Percentiles rank a stretch among this genome's conserved stretches.
Evolutionary conservation across 2,329 filamentous ascomycete genomes (phyloP).

Genomic region (Microcyclosporella mali): DNA sequence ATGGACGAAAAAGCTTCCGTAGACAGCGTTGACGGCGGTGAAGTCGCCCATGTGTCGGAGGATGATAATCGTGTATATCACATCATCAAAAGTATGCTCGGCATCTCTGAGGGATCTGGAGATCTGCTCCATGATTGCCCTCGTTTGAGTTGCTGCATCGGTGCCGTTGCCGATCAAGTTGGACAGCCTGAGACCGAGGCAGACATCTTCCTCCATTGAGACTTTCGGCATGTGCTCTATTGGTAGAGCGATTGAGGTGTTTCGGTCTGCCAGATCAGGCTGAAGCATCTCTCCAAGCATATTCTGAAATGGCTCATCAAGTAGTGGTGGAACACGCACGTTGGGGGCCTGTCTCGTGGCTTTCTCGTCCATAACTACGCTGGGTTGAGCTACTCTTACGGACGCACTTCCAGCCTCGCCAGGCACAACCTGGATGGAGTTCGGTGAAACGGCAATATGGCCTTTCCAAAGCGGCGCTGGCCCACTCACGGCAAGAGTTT

Average conservation of each 20-base stretch:
- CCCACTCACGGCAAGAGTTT: constrained; percentile 82
- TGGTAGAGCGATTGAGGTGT: no score
- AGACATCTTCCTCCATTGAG: no score
- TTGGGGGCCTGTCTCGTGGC: constrained; percentile 2
- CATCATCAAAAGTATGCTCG: constrained; percentile 23
- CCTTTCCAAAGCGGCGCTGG: constrained; percentile 66
- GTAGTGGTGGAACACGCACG: constrained; percentile 56
- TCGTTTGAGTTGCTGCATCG: constrained; percentile 37
- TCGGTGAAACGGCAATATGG: constrained; percentile 57
- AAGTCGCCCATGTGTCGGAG: constrained; percentile 79
- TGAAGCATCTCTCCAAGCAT: constrained; percentile 28
- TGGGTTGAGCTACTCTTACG: constrained; percentile 57
- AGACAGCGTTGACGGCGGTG: constrained; percentile 64
- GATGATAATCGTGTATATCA: constrained; percentile 54
- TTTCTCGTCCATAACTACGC: constrained; percentile 30
- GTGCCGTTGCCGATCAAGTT: constrained; percentile 32
- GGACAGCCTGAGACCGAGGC: constrained; percentile 17
- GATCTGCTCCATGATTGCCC: constrained; percentile 35
- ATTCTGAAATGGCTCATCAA: constrained; percentile 57
- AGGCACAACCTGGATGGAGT: constrained; percentile 48
- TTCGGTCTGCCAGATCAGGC: neutral
- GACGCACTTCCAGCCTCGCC: constrained; percentile 76
- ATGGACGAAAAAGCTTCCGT: constrained; percentile 64
- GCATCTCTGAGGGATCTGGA: constrained; percentile 23
- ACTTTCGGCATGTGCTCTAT: neutral